Percentiles rank a stretch among this genome's conserved stretches.
Conservation (phyloP, 1,284 basidiomycete genomes). For the Ganoderma boninense region DNA sequence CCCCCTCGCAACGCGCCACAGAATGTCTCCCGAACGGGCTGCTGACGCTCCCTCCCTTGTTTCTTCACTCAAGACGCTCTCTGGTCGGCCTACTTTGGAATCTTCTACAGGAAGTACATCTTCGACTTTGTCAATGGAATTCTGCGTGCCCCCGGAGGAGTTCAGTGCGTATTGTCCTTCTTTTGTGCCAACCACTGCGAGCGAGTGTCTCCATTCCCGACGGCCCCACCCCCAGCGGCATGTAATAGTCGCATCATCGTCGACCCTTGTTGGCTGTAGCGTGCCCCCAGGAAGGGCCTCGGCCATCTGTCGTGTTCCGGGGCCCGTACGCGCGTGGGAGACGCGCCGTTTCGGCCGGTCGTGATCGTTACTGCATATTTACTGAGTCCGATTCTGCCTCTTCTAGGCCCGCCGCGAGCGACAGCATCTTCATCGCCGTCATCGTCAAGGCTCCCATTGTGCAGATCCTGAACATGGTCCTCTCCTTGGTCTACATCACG, state of each 20-base stretch:
- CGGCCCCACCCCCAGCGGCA: background rate
- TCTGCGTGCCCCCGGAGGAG: conserved; percentile 76
- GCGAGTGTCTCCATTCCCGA: background rate
- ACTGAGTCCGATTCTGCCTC: background rate
- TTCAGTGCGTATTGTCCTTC: conserved; percentile 69
- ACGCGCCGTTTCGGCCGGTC: conserved; percentile 1
- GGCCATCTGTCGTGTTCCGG: conserved; percentile 1
- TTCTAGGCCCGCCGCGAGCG: conserved; percentile 68
- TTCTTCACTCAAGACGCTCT: conserved; percentile 63
- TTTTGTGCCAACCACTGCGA: background rate
- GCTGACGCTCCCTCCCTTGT: conserved; percentile 19
- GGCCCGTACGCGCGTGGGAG: background rate
- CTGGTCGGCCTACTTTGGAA: conserved; percentile 81
- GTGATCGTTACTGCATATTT: background rate
- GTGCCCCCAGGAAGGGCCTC: background rate
- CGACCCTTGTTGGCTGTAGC: background rate
- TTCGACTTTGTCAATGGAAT: conserved; percentile 84
- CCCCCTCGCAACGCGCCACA: conserved; percentile 11
- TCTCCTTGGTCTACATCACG: conserved; percentile 64
- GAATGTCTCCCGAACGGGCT: too few relatives aligned
- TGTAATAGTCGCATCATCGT: background rate
- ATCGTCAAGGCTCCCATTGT: conserved; percentile 81
- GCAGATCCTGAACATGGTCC: conserved; percentile 69
- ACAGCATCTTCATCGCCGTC: conserved; percentile 69
- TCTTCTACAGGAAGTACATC: conserved; percentile 90